phyloP scores from a whole-genome alignment of 1,139 yeast species.

The Geotrichum histeridarum region DNA sequence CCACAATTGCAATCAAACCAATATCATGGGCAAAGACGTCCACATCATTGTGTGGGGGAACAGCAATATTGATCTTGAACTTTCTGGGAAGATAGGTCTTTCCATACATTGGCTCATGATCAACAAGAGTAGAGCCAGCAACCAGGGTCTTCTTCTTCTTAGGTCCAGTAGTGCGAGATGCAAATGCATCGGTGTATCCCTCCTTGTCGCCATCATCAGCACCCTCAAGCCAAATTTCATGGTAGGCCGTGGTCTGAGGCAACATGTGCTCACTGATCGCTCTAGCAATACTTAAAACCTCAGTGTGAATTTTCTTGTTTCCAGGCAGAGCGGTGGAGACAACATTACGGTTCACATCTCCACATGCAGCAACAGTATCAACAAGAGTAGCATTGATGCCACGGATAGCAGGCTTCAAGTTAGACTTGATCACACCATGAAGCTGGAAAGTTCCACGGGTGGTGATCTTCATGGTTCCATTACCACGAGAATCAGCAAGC shows the following conservation, averaged over 20 bases:
- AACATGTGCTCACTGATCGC: constrained; percentile 73
- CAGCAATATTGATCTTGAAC: constrained; percentile 89
- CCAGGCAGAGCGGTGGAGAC: constrained; percentile 85
- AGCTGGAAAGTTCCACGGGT: constrained; percentile 97
- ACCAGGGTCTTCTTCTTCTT: constrained; percentile 79
- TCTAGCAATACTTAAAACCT: constrained; percentile 60
- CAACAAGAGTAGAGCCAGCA: constrained; percentile 50
- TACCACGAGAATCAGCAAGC: constrained; percentile 78
- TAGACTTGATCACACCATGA: constrained; percentile 88
- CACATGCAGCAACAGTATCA: constrained; percentile 97
- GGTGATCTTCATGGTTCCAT: constrained; percentile 88
- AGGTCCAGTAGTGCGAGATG: constrained; percentile 71
- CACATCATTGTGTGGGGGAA: constrained; percentile 95
- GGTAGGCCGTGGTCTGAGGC: constrained; percentile 92
- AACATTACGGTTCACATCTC: constrained; percentile 96
- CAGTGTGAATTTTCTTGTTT: constrained; percentile 75
- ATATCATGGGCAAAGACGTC: constrained; percentile 95
- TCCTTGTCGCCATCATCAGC: constrained; percentile 67
- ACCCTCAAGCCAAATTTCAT: constrained; percentile 94
- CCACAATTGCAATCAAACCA: constrained; percentile 85
- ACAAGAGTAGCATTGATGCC: constrained; percentile 85
- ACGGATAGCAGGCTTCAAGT: constrained; percentile 85
- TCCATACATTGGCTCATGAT: constrained; percentile 83
- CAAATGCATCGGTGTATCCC: constrained; percentile 66
- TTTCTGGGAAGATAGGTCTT: constrained; percentile 89